phyloP scores from a whole-genome alignment of 2,329 filamentous ascomycete species.

The Rutstroemia sp. region DNA sequence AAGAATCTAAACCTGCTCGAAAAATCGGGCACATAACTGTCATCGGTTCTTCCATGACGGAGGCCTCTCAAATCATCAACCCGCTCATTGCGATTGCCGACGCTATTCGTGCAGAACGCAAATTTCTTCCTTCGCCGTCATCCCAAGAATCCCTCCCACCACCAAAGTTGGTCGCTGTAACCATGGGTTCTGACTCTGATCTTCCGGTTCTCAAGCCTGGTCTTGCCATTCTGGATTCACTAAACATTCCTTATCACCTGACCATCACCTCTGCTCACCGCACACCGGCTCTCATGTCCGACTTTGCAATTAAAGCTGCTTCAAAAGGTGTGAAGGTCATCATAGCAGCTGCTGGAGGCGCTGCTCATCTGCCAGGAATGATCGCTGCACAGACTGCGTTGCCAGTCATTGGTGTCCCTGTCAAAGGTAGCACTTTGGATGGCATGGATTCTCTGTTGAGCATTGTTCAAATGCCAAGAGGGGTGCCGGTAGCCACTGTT shows the following conservation, averaged over 20 bases:
- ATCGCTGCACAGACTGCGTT: constrained; percentile 29
- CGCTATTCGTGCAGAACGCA: constrained; percentile 47
- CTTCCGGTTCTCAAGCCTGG: constrained; percentile 71
- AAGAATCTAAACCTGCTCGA: constrained; percentile 75
- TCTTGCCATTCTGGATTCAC: constrained; percentile 35
- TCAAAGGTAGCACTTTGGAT: constrained; percentile 66
- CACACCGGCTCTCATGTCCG: constrained; percentile 62
- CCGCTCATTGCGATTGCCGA: constrained; percentile 62
- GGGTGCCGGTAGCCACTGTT: constrained; percentile 67
- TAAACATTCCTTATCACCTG: constrained; percentile 63
- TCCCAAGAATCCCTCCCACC: background rate
- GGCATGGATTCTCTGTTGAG: constrained; percentile 51
- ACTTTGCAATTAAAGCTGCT: constrained; percentile 42
- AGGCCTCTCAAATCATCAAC: constrained; percentile 60
- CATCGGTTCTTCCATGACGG: constrained; percentile 57
- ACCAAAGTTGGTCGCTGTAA: constrained; percentile 58
- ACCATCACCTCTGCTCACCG: constrained; percentile 77
- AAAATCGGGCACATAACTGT: constrained; percentile 96
- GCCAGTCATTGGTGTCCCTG: constrained; percentile 71
- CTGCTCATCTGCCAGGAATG: constrained; percentile 37
- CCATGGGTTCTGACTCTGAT: constrained; percentile 72
- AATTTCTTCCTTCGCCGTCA: constrained; percentile 32
- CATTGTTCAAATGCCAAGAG: constrained; percentile 72
- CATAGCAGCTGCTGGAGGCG: constrained; percentile 62
- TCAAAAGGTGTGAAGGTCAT: constrained; percentile 25